Base-by-base conservation (phyloP, 352 stramenopile genomes). In the Phytophthora syringae region DNA sequence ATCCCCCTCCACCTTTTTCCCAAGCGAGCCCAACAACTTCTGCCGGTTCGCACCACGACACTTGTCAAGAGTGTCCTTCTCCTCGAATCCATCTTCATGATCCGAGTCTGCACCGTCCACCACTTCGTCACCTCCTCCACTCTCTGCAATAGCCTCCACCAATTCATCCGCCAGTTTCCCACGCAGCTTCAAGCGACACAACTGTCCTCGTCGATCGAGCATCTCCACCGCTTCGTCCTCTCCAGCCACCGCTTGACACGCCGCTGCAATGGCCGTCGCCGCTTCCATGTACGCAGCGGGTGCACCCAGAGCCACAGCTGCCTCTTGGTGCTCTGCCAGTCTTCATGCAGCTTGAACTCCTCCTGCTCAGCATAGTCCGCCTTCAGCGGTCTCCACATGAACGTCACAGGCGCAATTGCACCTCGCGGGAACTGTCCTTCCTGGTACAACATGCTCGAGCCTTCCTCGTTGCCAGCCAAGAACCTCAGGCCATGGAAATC, bases 261-360 rank as follows among this genome's bases (percentile, higher is more conserved):
- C 86, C 11, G 48, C 42, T 24, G 70, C 69, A 44, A 94, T 89
- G 9, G 80, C 86, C 10, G 55, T 81, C 6, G 84, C 80, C 2
- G 86, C 81, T 52, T 92, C 83, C 74, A 92, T 86, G 60, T 85
- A 93, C 28, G 82, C 82, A 9, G 84, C 82, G 5, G 79, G 40
- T 94, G 86, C 45, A 94, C 80, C 86, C 86, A 94, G 1, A 94
- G 64, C 86, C 86, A 94, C 16, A 94, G 55, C 54, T 94, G 82
- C 2, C 84, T 75, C 54, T 85, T 89, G n/a, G 57, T 75, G 18
- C 32, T 60, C 21, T 81, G 70, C 70, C 72, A 88, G 5, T 77
- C 65, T 1, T 76, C 42, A 11, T 78, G 70, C 42, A 88, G 40
- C 48, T 72, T 44, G 24, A 86, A 85, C 11, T 47, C 56, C 4